Conservation (phyloP, 1,284 basidiomycete species). For the Flammula alnicola region DNA sequence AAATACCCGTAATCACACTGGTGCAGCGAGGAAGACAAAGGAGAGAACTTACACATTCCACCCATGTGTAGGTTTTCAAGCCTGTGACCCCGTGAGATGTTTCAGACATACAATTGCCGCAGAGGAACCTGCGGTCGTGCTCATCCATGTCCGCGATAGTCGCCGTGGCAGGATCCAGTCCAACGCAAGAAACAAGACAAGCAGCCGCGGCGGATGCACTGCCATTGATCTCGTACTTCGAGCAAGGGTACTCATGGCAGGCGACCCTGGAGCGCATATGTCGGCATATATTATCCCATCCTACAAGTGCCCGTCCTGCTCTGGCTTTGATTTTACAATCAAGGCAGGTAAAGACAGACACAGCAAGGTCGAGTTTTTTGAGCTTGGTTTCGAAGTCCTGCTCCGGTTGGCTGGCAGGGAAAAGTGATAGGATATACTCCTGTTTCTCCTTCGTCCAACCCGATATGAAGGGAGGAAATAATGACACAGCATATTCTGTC, state of each 20-base stretch:
- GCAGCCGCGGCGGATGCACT: conserved; percentile 21
- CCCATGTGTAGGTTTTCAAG: conserved; percentile 28
- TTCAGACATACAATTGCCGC: conserved; percentile 24
- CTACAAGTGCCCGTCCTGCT: conserved; percentile 20
- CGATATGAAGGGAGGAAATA: conserved; percentile 21
- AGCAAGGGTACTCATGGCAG: conserved; percentile 14
- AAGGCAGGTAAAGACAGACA: conserved; percentile 24
- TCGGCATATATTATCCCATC: conserved; percentile 26
- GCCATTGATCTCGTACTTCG: conserved; percentile 15
- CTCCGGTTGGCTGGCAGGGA: conserved; percentile 8
- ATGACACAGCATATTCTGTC: conserved; percentile 11
- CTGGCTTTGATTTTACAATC: conserved; percentile 17
- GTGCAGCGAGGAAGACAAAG: not conserved
- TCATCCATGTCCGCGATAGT: conserved; percentile 23
- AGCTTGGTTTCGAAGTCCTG: conserved; percentile 16
- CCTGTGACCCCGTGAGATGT: conserved; percentile 20
- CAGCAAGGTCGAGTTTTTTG: conserved; percentile 24
- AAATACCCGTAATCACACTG: not conserved
- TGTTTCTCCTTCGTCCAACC: conserved; percentile 21
- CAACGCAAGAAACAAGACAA: conserved; percentile 22
- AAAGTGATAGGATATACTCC: conserved; percentile 15
- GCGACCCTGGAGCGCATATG: conserved; percentile 17
- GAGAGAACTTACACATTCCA: conserved; percentile 26
- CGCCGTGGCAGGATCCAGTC: conserved; percentile 25
- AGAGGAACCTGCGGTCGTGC: conserved; percentile 27